Base-by-base conservation (phyloP, 768 basidiomycete genomes). In the Boletus rufocinnamomeus region DNA sequence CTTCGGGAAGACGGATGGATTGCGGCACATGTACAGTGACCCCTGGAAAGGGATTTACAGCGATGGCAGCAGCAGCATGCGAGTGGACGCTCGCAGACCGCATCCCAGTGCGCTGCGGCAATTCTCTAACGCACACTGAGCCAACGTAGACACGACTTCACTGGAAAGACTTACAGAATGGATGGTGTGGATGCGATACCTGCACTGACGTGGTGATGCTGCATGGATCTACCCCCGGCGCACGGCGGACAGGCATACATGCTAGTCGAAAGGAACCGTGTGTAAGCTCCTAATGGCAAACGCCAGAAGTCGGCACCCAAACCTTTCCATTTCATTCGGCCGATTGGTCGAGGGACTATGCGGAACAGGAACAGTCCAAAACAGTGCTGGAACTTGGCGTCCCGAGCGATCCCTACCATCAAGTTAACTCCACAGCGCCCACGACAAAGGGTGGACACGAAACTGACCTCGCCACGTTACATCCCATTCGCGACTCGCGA, bases 321-420 rank as follows among this genome's bases (percentile, higher is more conserved):
- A 66, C 65, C 56, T 58, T 19, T 51, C 49, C 27, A 53, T 44
- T 7, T 37, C 37, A 37, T 37, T 37, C 13, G 13, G 4, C 17
- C 17, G 37, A 17, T 37, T 17, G 23, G 16, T 27, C 23, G 44
- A 44, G 1, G 35, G 25, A 25, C 37, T n/a, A 7, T 30, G 30
- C 4, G 50, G 48, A 3, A n/a, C n/a, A n/a, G 46, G 40, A n/a
- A 16, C 13, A 10, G 51, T 45, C 62, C 59, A 64, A 43, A 49
- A 41, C 10, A 46, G 35, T 7, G 46, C 40, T 34, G 25, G n/a
- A 19, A n/a, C 27, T 23, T n/a, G 28, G 35, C 27, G 27, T 17
- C 21, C 61, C 8, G 30, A 35, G 17, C 11, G 9, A n/a, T 50
- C 64, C 51, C 65, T 66, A n/a, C 21, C 28, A 32, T 21, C 37